Conservation (phyloP, 208 protist genomes). For the Entamoeba moshkovskii region DNA sequence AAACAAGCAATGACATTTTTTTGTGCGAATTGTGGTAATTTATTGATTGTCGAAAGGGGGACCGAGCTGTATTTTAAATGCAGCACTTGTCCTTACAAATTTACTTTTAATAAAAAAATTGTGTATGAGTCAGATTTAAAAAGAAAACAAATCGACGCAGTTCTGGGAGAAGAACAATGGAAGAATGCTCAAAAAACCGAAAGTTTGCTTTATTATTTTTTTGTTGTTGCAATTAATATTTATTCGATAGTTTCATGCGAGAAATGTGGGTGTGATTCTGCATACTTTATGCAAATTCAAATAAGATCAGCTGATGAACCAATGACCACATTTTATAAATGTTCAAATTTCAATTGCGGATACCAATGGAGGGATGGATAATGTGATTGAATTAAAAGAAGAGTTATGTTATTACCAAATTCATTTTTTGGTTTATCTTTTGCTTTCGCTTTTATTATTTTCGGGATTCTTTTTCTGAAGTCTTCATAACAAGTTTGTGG, state of each 20-base stretch:
- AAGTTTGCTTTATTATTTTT: background rate
- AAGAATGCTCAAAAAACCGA: background rate
- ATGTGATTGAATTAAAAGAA: too few relatives aligned
- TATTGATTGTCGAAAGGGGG: background rate
- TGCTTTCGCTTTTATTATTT: too few relatives aligned
- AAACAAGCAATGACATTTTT: background rate
- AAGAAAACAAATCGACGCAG: background rate
- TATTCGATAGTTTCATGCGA: background rate
- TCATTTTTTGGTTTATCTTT: too few relatives aligned
- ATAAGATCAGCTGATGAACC: slow-evolving; percentile 89
- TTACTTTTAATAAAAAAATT: background rate
- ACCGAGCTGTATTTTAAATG: background rate
- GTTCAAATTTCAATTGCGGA: slow-evolving; percentile 59
- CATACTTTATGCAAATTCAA: slow-evolving; percentile 81
- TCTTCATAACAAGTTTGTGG: too few relatives aligned
- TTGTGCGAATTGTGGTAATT: background rate
- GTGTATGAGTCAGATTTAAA: background rate
- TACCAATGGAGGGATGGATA: slow-evolving; percentile 56
- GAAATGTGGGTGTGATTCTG: slow-evolving; percentile 58
- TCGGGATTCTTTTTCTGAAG: too few relatives aligned
- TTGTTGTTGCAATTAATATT: background rate
- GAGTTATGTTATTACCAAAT: too few relatives aligned
- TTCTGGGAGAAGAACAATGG: background rate
- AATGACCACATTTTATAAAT: slow-evolving; percentile 81
- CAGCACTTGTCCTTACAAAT: background rate